Evolutionary conservation across 1,284 basidiomycete species (phyloP), one percentile per base, ranked within the genome.

Genomic region (Rhodotorula sp.): DNA sequence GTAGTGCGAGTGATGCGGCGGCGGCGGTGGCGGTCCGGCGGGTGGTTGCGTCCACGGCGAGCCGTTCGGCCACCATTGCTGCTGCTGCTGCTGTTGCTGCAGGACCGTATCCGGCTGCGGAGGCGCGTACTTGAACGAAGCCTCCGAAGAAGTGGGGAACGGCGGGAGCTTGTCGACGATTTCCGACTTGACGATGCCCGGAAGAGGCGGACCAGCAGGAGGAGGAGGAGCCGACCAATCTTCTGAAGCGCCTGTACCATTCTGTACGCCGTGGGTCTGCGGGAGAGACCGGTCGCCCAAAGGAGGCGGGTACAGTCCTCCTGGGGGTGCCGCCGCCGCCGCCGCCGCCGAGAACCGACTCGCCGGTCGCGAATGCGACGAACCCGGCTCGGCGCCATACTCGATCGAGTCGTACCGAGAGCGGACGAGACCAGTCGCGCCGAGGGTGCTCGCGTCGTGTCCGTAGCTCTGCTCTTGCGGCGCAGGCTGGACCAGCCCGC

Each of bases 401-500:
- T 52, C 21, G 50, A 23, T n/a, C 50, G 50, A 52, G 50, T n/a
- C 21, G 50, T 52, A 14, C n/a, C 12, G 50, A 21, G 12, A 4
- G 12, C 31, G 18, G 34, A 12, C 23, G 21, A 58, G 31, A 23
- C 38, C 38, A 43, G 34, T 34, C 34, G 18, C 34, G 19, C 23
- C 38, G 31, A 38, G 28, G 34, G 57, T 18, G 31, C 31, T 43
- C 14, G n/a, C 34, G 5, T 38, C 57, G 6, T 38, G 31, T 7
- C 23, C 57, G 31, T 58, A 34, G 7, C 23, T 38, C 14, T n/a
- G 23, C 38, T 45, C 21, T 14, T 60, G 58, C 14, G n/a, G 23
- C 23, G 60, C 66, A 2, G 66, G 66, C 7, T 63, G 61, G 49
- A 68, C 49, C 6, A 64, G 47, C 18, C 67, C 66, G 18, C 28